Evolutionary conservation across 805 yeast species (phyloP), one percentile per base, ranked within the genome.

Genomic region (Maudiozyma bulderi): DNA sequence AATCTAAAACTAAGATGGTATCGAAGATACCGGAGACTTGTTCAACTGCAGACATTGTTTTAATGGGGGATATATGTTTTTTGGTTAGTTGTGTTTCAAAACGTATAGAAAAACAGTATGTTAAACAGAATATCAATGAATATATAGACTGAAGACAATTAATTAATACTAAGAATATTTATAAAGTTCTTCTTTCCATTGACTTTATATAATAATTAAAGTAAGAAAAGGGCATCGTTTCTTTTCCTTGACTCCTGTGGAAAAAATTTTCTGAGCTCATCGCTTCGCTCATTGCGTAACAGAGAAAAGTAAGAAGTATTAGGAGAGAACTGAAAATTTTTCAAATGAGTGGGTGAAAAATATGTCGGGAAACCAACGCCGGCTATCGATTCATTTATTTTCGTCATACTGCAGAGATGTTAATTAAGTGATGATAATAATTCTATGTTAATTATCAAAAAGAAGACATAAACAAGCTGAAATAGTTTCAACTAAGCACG

Each of bases 1-100:
- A 93, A 69, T 93, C 99, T 66, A 93, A 79, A 68, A 93, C 97
- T 73, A 93, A 77, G 58, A 93, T 89, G 74, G 99, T 93, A 79
- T 93, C 95, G 72, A 93, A 93, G 52, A 86, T 88, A 60, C 78
- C 79, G 60, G 95, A 80, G 53, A 93, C 97, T 72, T 87, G 73
- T 56, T 64, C 68, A 50, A 60, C 62, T 20, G 58, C 52, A 41
- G 48, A 48, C 57, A 54, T 54, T 20, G 26, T 20, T 20, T 20
- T 20, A 28, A 13, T 44, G 35, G 13, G 13, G 7, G 35, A 28
- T 15, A n/a, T 15, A 39, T 39, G 13, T 39, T 20, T 14, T 28
- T 11, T 39, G 14, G 37, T 28, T 34, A 4, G 8, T 42, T 40
- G 33, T 45, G 15, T n/a, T 8, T 15, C 9, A 15, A 33, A n/a